phyloP scores from a whole-genome alignment of 495 filamentous ascomycete genomes.

The Neurospora cerealis region DNA sequence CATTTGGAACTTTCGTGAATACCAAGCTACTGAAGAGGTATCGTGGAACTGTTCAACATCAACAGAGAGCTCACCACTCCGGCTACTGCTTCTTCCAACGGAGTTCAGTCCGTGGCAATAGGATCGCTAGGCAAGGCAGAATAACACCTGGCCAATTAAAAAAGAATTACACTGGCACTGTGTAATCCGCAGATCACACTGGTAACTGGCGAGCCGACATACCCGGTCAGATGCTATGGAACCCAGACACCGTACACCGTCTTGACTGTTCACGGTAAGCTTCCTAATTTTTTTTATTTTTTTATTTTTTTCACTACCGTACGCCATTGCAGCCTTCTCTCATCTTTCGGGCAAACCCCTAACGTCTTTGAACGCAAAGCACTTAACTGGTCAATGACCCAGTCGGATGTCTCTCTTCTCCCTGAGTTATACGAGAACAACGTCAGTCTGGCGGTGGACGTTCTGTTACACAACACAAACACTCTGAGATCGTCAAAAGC shows the following conservation, averaged over 20 bases:
- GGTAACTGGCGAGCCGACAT: neutral
- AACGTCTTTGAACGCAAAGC: neutral
- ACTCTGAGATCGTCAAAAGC: neutral
- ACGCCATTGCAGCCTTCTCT: neutral
- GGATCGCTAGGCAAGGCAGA: neutral
- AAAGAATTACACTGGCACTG: neutral
- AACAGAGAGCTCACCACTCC: neutral
- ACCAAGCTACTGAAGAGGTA: neutral
- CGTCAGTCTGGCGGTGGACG: constrained; percentile 11
- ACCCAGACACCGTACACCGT: neutral
- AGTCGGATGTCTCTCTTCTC: neutral
- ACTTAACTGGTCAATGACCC: neutral
- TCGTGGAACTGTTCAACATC: neutral
- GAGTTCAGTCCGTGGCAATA: neutral
- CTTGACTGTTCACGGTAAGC: neutral
- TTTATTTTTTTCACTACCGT: neutral
- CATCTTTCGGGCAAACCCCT: neutral
- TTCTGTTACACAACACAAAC: neutral
- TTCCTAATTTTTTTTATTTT: neutral
- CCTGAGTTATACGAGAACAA: constrained; percentile 1
- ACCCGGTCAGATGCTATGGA: neutral
- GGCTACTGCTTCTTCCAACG: neutral
- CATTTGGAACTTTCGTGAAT: neutral
- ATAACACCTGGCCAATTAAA: neutral
- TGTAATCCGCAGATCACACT: neutral